Base-by-base conservation (phyloP, 2,329 filamentous ascomycete genomes). In the Fusarium setosum region DNA sequence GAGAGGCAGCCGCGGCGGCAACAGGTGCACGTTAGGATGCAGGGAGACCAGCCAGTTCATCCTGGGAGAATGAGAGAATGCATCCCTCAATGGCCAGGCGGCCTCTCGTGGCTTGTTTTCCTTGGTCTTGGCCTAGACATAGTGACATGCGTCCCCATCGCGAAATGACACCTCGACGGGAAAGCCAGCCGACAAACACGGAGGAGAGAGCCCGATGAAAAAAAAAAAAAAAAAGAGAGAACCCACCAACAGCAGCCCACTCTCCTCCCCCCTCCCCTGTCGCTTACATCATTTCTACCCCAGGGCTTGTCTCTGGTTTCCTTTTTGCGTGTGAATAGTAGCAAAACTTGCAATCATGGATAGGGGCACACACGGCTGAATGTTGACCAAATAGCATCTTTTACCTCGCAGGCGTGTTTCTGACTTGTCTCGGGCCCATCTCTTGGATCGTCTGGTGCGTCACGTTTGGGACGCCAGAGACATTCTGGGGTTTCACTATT, bases 401-500 rank as follows among this genome's bases (percentile, higher is more conserved):
- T n/a, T n/a, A n/a, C n/a, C n/a, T n/a, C 21, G 21, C 21, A 20
- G 44, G 31, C n/a, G 24, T 56, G 49, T 47, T 35, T 56, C 10
- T 34, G 7, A 42, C 21, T 24, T 35, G 37, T 63, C 21, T 52
- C 35, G 20, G 29, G 23, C 48, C 24, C n/a, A 58, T 58, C 35
- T 35, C 31, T 47, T 34, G 37, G 29, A 35, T 58, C 26, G 13
- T 42, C 17, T n/a, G 34, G 44, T 54, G 53, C 57, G 31, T 62
- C 59, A 51, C 17, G 18, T 47, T n/a, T n/a, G n/a, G 31, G 37
- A 32, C 40, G n/a, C 42, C 20, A 56, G 23, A 23, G 45, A 50
- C 24, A 55, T 64, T 35, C 37, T 49, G 18, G 37, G 52, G 59
- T 54, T 59, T 63, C 47, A 63, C 42, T 23, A 47, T 50, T 29